Evolutionary conservation across 1,139 yeast species (phyloP).

Genomic region (Taphrina populina): DNA sequence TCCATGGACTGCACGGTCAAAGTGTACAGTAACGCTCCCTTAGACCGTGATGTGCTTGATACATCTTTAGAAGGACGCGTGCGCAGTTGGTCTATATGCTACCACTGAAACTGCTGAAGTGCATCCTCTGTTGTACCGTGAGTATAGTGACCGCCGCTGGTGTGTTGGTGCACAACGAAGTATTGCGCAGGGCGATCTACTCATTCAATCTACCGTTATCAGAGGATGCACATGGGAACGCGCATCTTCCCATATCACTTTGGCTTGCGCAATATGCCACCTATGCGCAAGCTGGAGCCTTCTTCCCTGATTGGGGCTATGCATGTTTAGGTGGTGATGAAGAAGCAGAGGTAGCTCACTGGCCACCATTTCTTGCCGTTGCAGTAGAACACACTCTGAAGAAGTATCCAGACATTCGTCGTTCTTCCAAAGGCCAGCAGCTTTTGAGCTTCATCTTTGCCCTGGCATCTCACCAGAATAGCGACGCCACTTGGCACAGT

Average conservation of each 20-base stretch:
- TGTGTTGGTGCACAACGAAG: slow-evolving; percentile 22
- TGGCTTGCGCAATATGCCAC: slow-evolving; percentile 8
- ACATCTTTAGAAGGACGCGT: no score
- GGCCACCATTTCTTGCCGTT: slow-evolving; percentile 59
- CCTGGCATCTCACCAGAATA: slow-evolving; percentile 56
- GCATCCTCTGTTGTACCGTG: neutral
- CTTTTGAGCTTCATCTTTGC: slow-evolving; percentile 58
- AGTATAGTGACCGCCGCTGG: slow-evolving; percentile 7
- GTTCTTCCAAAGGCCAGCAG: slow-evolving; percentile 21
- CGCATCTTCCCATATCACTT: neutral
- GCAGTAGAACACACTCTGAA: slow-evolving; percentile 50
- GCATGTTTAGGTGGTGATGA: slow-evolving; percentile 53
- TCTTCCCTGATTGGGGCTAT: slow-evolving; percentile 64
- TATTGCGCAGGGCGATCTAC: slow-evolving; percentile 11
- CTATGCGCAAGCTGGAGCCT: slow-evolving; percentile 49
- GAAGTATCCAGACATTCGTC: slow-evolving; percentile 40
- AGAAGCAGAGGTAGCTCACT: slow-evolving; percentile 60
- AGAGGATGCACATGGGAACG: neutral
- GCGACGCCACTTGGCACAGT: slow-evolving; percentile 66
- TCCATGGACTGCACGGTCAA: no score
- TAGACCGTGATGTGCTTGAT: no score
- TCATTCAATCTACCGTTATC: neutral
- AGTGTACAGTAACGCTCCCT: no score
- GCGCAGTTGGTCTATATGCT: no score
- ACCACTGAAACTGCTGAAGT: neutral